Percentiles rank a stretch among this genome's conserved stretches.
phyloP scores from a whole-genome alignment of 768 basidiomycete genomes.

The Rubroboletus satanas region DNA sequence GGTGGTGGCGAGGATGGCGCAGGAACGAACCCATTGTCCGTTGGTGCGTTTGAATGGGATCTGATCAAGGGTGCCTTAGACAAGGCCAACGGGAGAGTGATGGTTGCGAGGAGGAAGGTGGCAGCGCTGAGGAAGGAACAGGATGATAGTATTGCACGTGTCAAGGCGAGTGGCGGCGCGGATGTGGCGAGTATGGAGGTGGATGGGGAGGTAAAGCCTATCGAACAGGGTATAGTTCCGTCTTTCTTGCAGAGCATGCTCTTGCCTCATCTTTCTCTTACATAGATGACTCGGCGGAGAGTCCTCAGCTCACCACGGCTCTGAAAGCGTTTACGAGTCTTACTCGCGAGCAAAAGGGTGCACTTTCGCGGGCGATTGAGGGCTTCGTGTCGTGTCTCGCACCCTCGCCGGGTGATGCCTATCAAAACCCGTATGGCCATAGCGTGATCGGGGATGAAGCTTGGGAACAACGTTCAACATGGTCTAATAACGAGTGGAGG shows the following conservation, averaged over 20 bases:
- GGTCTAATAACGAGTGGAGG: conserved; percentile 75
- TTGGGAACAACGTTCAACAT: conserved; percentile 67
- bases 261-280: conserved; percentile 3
- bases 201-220: conserved; percentile 68
- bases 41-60: conserved; percentile 80
- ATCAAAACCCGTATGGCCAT: conserved; percentile 50
- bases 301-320: conserved; percentile 63
- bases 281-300: conserved; percentile 53
- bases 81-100: conserved; percentile 87
- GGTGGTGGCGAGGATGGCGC: conserved; percentile 35
- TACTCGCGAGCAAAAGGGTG: conserved; percentile 72
- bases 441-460: conserved; percentile 59
- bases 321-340: conserved; percentile 73
- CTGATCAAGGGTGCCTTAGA: conserved; percentile 77
- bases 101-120: conserved; percentile 71
- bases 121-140: conserved; percentile 79
- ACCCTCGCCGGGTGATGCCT: conserved; percentile 36
- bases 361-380: conserved; percentile 66
- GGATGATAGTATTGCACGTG: conserved; percentile 76
- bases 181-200: conserved; percentile 56
- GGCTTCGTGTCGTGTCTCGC: conserved; percentile 69
- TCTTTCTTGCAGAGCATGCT: too few relatives aligned
- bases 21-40: conserved; percentile 33
- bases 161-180: conserved; percentile 56
- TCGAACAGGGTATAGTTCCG: conserved; percentile 34